Evolutionary conservation across 2,329 filamentous ascomycete genomes (phyloP).

Genomic region (Colletotrichum liaoningense): DNA sequence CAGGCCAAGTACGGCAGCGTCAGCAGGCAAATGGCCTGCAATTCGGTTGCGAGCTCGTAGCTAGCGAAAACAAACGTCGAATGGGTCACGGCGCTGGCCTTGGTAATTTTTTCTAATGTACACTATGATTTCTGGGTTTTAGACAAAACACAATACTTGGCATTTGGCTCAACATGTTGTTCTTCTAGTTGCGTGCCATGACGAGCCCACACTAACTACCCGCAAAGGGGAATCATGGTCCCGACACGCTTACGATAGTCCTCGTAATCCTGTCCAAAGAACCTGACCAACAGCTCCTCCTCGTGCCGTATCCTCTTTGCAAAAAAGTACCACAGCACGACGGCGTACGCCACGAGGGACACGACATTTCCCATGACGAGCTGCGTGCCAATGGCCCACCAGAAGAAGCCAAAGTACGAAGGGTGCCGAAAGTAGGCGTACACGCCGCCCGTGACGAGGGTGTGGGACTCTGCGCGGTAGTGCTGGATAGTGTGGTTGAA

Average conservation of each 20-base stretch:
- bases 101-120: background rate
- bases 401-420: slow-evolving; percentile 98
- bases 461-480: slow-evolving; percentile 74
- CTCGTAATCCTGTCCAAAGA: slow-evolving; percentile 87
- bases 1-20: slow-evolving; percentile 96
- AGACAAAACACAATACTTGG: background rate
- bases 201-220: background rate
- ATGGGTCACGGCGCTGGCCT: background rate
- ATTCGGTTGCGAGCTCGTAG: background rate
- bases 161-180: background rate
- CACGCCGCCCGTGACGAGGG: slow-evolving; percentile 84
- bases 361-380: slow-evolving; percentile 86
- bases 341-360: slow-evolving; percentile 79
- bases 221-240: slow-evolving; percentile 81
- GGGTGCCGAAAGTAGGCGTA: slow-evolving; percentile 85
- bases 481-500: slow-evolving; percentile 92
- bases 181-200: background rate
- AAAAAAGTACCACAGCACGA: slow-evolving; percentile 90
- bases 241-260: slow-evolving; percentile 77
- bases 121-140: background rate
- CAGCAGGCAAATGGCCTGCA: slow-evolving; percentile 54
- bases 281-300: slow-evolving; percentile 80
- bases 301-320: slow-evolving; percentile 78
- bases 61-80: background rate
- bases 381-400: slow-evolving; percentile 97